Evolutionary conservation across 495 filamentous ascomycete species (phyloP).

Genomic region (Aspergillus indologenus): DNA sequence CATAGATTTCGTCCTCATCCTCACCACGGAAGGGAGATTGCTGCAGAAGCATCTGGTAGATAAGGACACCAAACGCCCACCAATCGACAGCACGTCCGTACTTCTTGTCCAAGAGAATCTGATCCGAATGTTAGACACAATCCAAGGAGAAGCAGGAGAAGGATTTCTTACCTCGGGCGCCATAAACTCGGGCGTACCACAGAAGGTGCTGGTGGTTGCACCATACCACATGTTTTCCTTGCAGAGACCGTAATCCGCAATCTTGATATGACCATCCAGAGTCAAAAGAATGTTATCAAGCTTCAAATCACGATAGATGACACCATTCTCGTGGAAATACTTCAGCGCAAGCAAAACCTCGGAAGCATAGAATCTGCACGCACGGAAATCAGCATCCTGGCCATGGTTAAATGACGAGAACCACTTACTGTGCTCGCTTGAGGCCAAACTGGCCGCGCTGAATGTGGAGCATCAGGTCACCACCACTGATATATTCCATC

Average conservation of each 20-base stretch:
- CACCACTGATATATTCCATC: constrained; percentile 99
- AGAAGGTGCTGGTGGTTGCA: constrained; percentile 95
- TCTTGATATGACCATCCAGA: constrained; percentile 96
- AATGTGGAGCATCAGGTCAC: constrained; percentile 99
- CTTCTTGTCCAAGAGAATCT: constrained; percentile 98
- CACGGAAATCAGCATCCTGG: not conserved
- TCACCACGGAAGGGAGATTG: constrained; percentile 99
- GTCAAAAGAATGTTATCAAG: constrained; percentile 97
- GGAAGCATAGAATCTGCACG: constrained; percentile 87
- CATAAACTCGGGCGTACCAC: constrained; percentile 99
- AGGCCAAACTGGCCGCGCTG: constrained; percentile 93
- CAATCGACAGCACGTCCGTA: constrained; percentile 99
- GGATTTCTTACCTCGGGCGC: constrained; percentile 76
- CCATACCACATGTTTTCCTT: constrained; percentile 99
- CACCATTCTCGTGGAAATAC: constrained; percentile 99
- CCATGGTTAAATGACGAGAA: not conserved
- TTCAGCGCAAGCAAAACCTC: constrained; percentile 97
- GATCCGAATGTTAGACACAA: constrained; percentile 17
- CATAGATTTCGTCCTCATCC: constrained; percentile 99
- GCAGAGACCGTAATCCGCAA: constrained; percentile 97
- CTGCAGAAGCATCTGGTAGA: constrained; percentile 99
- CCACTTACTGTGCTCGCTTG: constrained; percentile 87
- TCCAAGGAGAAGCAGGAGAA: not conserved
- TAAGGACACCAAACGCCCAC: constrained; percentile 99
- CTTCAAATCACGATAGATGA: constrained; percentile 99